Conservation (phyloP, 1,284 basidiomycete genomes). For the Neonothopanus nambi region DNA sequence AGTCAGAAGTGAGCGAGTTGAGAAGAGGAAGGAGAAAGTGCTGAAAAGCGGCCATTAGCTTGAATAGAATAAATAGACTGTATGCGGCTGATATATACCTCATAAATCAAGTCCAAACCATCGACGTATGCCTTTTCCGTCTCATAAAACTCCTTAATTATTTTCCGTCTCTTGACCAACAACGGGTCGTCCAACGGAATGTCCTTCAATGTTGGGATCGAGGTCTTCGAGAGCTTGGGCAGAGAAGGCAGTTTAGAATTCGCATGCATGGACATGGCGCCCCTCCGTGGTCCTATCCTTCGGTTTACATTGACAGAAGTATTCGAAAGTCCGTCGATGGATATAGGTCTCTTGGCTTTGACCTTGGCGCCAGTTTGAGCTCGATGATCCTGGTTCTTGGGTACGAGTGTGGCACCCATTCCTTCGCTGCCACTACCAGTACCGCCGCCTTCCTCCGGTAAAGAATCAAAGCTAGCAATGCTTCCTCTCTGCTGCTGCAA, state of each 20-base stretch:
- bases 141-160: constrained; percentile 76
- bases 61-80: too few species aligned
- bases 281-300: constrained; percentile 1
- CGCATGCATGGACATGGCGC: constrained; percentile 4
- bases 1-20: constrained; percentile 57
- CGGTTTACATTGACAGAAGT: neutral
- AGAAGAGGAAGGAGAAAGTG: constrained; percentile 80
- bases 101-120: constrained; percentile 79
- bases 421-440: constrained; percentile 15
- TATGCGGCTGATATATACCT: constrained; percentile 57
- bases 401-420: neutral
- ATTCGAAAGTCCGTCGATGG: neutral
- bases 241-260: constrained; percentile 5
- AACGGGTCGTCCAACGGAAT: constrained; percentile 25
- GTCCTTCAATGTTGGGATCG: neutral
- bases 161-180: constrained; percentile 48
- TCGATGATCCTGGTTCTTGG: neutral
- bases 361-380: neutral
- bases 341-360: neutral
- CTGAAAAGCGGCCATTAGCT: constrained; percentile 34
- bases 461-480: constrained; percentile 21
- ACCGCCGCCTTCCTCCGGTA: constrained; percentile 15
- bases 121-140: constrained; percentile 81
- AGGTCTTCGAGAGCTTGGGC: neutral
- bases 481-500: constrained; percentile 61